These are phyloP conservation scores for Euphorbia pulcherrima DNA, from an alignment of 345 rosid genomes.

Conservation along the genomic window DNA sequence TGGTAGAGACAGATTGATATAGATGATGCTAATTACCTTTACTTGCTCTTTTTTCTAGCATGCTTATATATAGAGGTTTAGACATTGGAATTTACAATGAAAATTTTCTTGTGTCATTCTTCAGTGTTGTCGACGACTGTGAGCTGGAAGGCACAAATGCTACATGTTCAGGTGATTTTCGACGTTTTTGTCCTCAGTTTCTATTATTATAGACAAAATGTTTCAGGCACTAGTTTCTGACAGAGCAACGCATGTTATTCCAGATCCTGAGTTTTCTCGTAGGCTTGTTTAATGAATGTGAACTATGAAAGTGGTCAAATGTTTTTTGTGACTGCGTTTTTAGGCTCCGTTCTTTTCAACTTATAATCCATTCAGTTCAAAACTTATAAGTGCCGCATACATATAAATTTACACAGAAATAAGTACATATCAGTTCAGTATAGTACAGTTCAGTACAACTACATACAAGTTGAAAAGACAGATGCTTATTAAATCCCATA, in stretches of 20 bases:
- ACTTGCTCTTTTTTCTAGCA: background rate
- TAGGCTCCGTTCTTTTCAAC: background rate
- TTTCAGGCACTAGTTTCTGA: background rate
- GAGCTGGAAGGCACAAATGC: slow-evolving; percentile 37
- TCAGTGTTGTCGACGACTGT: slow-evolving; percentile 65
- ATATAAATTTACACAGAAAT: no score
- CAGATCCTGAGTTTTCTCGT: background rate
- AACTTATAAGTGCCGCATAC: no score
- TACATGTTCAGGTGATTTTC: slow-evolving; percentile 54
- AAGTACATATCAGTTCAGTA: no score
- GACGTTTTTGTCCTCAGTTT: slow-evolving; percentile 6
- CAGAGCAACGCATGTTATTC: background rate
- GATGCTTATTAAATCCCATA: no score
- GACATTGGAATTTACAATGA: slow-evolving; percentile 5
- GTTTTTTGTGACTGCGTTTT: background rate
- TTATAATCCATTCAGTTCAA: background rate
- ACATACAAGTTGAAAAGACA: no score
- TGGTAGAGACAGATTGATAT: background rate
- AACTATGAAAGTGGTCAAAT: background rate
- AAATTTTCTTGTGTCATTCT: background rate
- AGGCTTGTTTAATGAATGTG: background rate
- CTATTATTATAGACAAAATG: background rate
- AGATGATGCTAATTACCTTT: background rate
- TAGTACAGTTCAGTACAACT: no score
- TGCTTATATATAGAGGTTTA: background rate